Evolutionary conservation across 2,329 filamentous ascomycete species (phyloP), one percentile per base, ranked within the genome.

Genomic region (Penicillium sp.): DNA sequence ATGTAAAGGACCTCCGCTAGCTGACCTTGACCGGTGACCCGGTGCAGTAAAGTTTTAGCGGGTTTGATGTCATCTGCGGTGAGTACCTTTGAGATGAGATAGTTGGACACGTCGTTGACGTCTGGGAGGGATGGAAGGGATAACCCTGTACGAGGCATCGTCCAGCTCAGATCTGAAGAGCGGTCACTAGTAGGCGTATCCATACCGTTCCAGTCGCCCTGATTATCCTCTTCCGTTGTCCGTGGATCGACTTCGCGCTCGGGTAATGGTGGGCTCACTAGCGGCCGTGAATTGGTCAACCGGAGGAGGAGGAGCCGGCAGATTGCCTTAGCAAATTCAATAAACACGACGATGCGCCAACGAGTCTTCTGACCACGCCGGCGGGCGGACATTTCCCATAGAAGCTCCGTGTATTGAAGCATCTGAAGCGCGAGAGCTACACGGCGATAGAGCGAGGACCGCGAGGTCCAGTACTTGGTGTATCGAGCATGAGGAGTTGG

Each of bases 341-440:
- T 80, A 3, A 96, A 72, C 11, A 98, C 87, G 6, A 98, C 86
- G 0, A 96, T 86, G 51, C 91, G 87, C 95, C 95, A 99, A 29
- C 92, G 86, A 26, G 88, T 77, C 68, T 85, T 87, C 74, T 96
- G 85, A 45, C 89, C 92, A 61, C 88, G 88, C 49, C 93, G 85
- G 76, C 96, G 96, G 27, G 93, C 93, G 27, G 90, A 86, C 95
- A 99, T 99, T 74, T 99, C 95, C 84, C 93, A 95, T n/a, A 99
- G 79, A 29, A 99, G 81, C 77, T 99, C 92, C 0, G 93, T 96
- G 72, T 98, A 98, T 65, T 95, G 90, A 26, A 97, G 90, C 77
- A 96, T 89, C 72, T 96, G 92, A 49, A 99, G 80, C 4, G 92
- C 80, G 62, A 93, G 83, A 42, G 93, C 93, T 54, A 96, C 86